Base-by-base conservation (phyloP, 257 asterid genomes). In the Forsythia viridissima region DNA sequence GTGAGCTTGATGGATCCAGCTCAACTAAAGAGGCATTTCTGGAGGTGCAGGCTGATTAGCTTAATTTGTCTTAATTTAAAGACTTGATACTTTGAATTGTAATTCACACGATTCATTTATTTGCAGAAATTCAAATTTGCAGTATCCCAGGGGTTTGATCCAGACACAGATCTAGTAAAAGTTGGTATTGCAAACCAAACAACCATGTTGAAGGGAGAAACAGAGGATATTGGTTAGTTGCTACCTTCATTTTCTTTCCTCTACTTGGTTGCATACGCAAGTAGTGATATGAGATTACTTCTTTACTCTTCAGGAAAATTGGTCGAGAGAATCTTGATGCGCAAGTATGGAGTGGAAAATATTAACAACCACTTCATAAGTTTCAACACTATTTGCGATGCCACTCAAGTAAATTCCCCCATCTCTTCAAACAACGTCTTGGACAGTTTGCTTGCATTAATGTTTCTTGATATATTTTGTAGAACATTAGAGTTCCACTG, bases 131-230 rank as follows among this genome's bases (percentile, higher is more conserved):
- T 92, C 77, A 93, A 93, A 79, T 72, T 40, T 83, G 98, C 97
- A 0, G 87, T 92, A 57, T 96, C 99, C 72, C 24, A 90, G 73
- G 99, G 98, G 80, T 96, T 96, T 80, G 96, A 94, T 88, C 98
- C 98, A 11, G 97, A 90, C 81, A 69, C 38, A 57, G 98, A 96
- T 84, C 97, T 96, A 67, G 86, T 80, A 24, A 93, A 92, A 92
- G 84, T 86, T 84, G 99, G 99, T 79, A 91, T 96, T 84, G 99
- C 99, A 18, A 96, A 96, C 86, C 99, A 96, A 87, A 96, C 99
- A 59, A 96, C 99, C 9, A 96, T 92, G 99, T 86, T 93, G 79
- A 93, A 96, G 89, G 99, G 99, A 74, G 99, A 96, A 89, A 96
- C 98, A 36, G 99, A 96, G 86, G 98, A 96, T 39, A 92, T 93